A percentile compares a stretch with the other conserved stretches of the same genome.
Conservation (phyloP, 768 basidiomycete genomes). For the Termitomyces sp. region DNA sequence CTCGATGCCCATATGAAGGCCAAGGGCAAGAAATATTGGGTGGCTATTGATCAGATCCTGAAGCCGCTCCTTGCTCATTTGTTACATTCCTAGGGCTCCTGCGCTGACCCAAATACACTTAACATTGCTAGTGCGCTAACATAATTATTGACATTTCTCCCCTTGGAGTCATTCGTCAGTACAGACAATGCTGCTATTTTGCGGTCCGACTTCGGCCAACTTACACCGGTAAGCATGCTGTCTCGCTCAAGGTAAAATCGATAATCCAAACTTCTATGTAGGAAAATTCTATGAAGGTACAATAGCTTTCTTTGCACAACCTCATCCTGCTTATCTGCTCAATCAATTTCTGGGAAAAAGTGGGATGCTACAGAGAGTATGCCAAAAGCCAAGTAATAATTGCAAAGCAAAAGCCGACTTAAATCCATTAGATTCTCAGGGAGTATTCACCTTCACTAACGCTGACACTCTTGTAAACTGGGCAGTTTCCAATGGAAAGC, state of each 20-base stretch:
- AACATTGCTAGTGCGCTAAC: not conserved
- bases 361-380: slow-evolving; percentile 5
- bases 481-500: slow-evolving; percentile 33
- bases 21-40: slow-evolving; percentile 3
- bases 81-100: not conserved
- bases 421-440: slow-evolving; percentile 16
- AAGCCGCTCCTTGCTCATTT: not conserved
- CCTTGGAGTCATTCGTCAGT: not conserved
- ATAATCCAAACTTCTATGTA: not conserved
- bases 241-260: not conserved
- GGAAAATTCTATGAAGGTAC: slow-evolving; percentile 4
- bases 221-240: not conserved
- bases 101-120: not conserved
- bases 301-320: too few relatives aligned
- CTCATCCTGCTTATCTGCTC: not conserved
- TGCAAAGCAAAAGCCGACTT: not conserved
- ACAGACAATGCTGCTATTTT: not conserved
- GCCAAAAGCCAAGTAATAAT: not conserved
- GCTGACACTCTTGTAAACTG: slow-evolving; percentile 35
- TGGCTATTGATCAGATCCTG: not conserved
- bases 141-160: not conserved
- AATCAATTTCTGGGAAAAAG: not conserved
- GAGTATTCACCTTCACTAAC: slow-evolving; percentile 24
- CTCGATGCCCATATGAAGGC: not conserved
- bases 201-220: not conserved